Percentiles rank a stretch among this genome's conserved stretches.
Conservation (phyloP, 2,329 filamentous ascomycete genomes). For the Tolypocladium sp. region DNA sequence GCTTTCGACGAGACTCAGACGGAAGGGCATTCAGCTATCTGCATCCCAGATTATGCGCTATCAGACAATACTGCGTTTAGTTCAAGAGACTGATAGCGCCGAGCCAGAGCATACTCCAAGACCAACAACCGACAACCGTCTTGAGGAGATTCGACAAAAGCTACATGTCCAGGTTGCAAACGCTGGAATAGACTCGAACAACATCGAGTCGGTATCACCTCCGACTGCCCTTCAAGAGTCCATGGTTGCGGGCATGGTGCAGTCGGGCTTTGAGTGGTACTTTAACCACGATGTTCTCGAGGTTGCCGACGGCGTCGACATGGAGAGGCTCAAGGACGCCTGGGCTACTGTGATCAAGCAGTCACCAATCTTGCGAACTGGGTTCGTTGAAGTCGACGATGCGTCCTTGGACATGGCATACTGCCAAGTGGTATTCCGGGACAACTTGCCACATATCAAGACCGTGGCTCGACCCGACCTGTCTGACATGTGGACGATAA, state of each 20-base stretch:
- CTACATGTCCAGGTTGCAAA: slow-evolving; percentile 28
- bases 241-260: slow-evolving; percentile 74
- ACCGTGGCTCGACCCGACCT: slow-evolving; percentile 13
- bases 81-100: slow-evolving; percentile 4
- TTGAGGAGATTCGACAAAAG: slow-evolving; percentile 15
- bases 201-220: slow-evolving; percentile 55
- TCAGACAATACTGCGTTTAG: slow-evolving; percentile 58
- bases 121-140: background rate
- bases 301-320: slow-evolving; percentile 44
- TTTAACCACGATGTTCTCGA: slow-evolving; percentile 77
- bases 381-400: slow-evolving; percentile 59
- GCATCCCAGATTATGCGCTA: slow-evolving; percentile 71
- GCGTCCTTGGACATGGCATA: slow-evolving; percentile 41
- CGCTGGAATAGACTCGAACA: slow-evolving; percentile 21
- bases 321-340: slow-evolving; percentile 46
- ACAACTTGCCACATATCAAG: slow-evolving; percentile 9
- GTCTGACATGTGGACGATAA: slow-evolving; percentile 25
- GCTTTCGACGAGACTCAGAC: slow-evolving; percentile 62
- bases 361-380: slow-evolving; percentile 67
- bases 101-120: background rate
- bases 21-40: slow-evolving; percentile 47
- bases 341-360: slow-evolving; percentile 50
- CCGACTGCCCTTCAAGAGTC: slow-evolving; percentile 79
- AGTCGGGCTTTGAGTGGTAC: slow-evolving; percentile 65
- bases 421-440: slow-evolving; percentile 36